Evolutionary conservation across 139 green algal genomes (phyloP), one percentile per base, ranked within the genome.

Genomic region (Pycnococcus provasolii): DNA sequence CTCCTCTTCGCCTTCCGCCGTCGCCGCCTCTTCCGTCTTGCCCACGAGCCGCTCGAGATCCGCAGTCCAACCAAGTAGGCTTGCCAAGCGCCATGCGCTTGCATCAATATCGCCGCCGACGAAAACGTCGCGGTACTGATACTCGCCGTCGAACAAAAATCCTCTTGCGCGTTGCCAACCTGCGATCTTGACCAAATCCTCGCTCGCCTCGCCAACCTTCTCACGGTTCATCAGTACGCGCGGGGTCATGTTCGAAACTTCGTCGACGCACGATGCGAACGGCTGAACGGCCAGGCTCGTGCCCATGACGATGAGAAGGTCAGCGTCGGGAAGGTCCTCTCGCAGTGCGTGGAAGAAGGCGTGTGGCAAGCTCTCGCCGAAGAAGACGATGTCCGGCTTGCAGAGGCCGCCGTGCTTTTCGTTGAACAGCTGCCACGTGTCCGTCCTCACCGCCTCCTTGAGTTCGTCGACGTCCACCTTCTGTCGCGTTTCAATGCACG

Each of bases 361-460:
- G 1, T 52, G 11, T 0, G 88, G 88, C 40, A 95, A 73, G 52
- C 46, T 60, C 75, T 96, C 89, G 0, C 89, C 89, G 79, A 92
- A 96, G 70, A 96, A 94, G 1, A 92, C 86, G 53, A 95, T 94
- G 65, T 87, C 80, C 13, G 89, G 88, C 79, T 94, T 94, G 15
- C 91, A 84, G 46, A 90, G 59, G 4, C 81, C 84, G 6, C 73
- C 73, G 80, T 79, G 85, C n/a, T 66, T 41, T 42, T 74, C 26
- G 26, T 26, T 7, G 69, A 74, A 86, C 9, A 54, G 64, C 53
- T 64, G 77, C 37, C 65, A 15, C 13, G 40, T 47, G 3, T 62
- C 60, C 4, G 45, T 45, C 11, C 68, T 55, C 39, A 88, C 70
- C 2, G 78, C 73, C 0, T 71, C 42, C 51, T 66, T 74, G 0